Evolutionary conservation across 2,329 filamentous ascomycete species (phyloP), one percentile per base, ranked within the genome.

Genomic region (Talaromyces verruculosus): DNA sequence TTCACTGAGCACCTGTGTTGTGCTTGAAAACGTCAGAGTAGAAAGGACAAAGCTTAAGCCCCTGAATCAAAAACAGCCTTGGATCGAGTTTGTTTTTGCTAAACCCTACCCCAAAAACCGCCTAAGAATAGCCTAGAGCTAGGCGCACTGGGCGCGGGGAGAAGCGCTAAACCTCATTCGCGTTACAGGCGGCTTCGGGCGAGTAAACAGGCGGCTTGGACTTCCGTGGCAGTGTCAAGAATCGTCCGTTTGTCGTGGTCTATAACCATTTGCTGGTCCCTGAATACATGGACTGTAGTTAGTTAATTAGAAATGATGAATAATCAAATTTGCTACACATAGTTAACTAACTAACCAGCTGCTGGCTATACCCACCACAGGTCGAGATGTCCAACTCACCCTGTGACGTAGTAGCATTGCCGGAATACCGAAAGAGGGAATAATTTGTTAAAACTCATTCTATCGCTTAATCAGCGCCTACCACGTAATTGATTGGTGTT

Each of bases 341-440:
- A 51, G 17, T 15, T 8, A 51, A 28, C 25, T 28, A 8, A 30
- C 15, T 41, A 5, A 13, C 45, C 45, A 49, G 43, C 10, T 22
- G 43, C 43, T 53, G 5, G 49, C 25, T 25, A n/a, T n/a, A 19
- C n/a, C 30, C 11, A 33, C 39, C 53, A 55, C 17, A 15, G 33
- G 25, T 25, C 13, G 13, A 51, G 47, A 51, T 51, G 33, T 39
- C 33, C 33, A 37, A 22, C n/a, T 37, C 33, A 37, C 6, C 11
- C 53, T 5, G 19, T 57, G 53, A 57, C 53, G 53, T 57, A 57
- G 53, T 3, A 13, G 51, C 15, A 55, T 15, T n/a, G 13, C 5
- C 57, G 57, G 57, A 19, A 43, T 60, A n/a, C 57, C 57, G 17
- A 19, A 45, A 28, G 8, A 60, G 57, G 57, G 15, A 28, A 60